phyloP scores from a whole-genome alignment of 2,329 filamentous ascomycete genomes.

The Kalaharituber pfeilii region DNA sequence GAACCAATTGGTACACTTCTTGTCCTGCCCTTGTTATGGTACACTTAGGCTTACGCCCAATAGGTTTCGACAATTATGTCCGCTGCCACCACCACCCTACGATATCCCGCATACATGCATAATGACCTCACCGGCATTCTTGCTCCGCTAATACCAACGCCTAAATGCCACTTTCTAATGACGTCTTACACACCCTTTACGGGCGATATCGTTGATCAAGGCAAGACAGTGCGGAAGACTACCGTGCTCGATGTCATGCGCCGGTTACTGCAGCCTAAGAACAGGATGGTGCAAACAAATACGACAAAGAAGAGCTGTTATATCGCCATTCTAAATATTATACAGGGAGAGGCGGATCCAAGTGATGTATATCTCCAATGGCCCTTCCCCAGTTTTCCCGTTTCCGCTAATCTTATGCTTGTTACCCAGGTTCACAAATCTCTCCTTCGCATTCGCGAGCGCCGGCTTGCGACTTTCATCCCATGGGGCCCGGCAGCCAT shows the following conservation, averaged over 20 bases:
- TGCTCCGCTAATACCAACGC: slow-evolving; percentile 87
- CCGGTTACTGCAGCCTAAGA: slow-evolving; percentile 86
- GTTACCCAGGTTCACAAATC: slow-evolving; percentile 66
- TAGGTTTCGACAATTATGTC: slow-evolving; percentile 94
- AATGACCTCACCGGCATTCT: slow-evolving; percentile 96
- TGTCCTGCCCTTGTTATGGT: not conserved
- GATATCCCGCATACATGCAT: slow-evolving; percentile 99
- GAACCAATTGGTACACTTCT: slow-evolving; percentile 60
- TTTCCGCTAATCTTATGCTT: not conserved
- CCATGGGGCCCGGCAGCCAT: slow-evolving; percentile 97
- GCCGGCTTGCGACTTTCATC: slow-evolving; percentile 86
- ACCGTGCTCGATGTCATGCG: slow-evolving; percentile 97
- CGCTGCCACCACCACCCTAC: slow-evolving; percentile 83
- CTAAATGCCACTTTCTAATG: slow-evolving; percentile 94
- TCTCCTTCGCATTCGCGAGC: slow-evolving; percentile 82
- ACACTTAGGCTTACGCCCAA: not conserved
- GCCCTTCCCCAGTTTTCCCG: not conserved
- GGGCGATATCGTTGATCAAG: slow-evolving; percentile 85
- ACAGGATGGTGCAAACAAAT: slow-evolving; percentile 94
- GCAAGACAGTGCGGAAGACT: slow-evolving; percentile 94
- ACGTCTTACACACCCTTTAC: slow-evolving; percentile 98
- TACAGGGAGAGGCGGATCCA: slow-evolving; percentile 94
- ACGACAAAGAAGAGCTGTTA: slow-evolving; percentile 97
- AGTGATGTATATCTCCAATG: slow-evolving; percentile 49
- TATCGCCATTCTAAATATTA: slow-evolving; percentile 96